phyloP scores from a whole-genome alignment of 345 rosid genomes.

The Arabis alpina region DNA sequence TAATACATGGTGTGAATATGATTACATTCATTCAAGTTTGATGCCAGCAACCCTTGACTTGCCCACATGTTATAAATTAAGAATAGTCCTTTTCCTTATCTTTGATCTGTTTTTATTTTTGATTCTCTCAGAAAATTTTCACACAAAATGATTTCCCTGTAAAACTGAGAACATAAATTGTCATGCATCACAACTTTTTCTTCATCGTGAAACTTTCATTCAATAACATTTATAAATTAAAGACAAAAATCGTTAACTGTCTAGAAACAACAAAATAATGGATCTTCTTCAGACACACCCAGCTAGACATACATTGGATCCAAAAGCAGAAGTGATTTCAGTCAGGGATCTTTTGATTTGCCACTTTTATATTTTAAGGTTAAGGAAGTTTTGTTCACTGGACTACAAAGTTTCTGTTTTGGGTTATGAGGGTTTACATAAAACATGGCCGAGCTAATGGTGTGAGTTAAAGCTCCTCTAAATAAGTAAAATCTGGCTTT shows the following conservation, averaged over 20 bases:
- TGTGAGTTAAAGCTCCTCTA: no score
- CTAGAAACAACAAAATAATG: constrained; percentile 31
- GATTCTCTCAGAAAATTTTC: background rate
- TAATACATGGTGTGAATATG: constrained; percentile 30
- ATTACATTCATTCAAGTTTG: constrained; percentile 32
- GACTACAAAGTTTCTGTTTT: constrained; percentile 20
- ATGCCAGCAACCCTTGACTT: constrained; percentile 35
- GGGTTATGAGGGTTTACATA: constrained; percentile 15
- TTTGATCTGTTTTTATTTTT: constrained; percentile 22
- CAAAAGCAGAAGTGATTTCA: constrained; percentile 25
- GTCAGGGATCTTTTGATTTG: constrained; percentile 30
- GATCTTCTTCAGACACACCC: constrained; percentile 28
- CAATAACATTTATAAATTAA: constrained; percentile 8
- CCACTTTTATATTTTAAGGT: constrained; percentile 18
- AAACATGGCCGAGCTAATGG: no score
- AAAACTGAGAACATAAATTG: constrained; percentile 28
- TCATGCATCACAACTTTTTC: constrained; percentile 30
- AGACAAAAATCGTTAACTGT: constrained; percentile 7
- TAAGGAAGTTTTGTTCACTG: constrained; percentile 21
- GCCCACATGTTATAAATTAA: constrained; percentile 36
- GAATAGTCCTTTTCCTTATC: constrained; percentile 34
- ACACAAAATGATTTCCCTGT: constrained; percentile 29
- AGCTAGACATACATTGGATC: constrained; percentile 23
- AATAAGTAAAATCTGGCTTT: no score
- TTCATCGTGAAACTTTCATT: constrained; percentile 29